Conservation (phyloP, 2,329 filamentous ascomycete species). For the Remersonia thermophila region DNA sequence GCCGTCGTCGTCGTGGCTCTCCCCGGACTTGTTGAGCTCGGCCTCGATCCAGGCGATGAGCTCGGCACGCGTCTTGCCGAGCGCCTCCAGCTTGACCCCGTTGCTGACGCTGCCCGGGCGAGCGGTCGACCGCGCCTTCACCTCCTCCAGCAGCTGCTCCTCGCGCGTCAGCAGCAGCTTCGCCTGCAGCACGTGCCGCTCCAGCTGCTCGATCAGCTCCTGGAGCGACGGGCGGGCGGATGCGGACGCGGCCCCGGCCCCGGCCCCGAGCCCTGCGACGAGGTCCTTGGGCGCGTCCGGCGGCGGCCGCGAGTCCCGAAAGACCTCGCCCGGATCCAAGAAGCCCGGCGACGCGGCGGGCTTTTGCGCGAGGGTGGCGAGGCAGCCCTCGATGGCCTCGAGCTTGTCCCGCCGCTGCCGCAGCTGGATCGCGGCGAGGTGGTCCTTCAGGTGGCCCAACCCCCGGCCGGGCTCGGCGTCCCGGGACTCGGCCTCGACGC, state of each 20-base stretch:
- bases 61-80: constrained; percentile 43
- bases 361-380: constrained; percentile 38
- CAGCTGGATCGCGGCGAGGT: constrained; percentile 38
- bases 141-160: constrained; percentile 39
- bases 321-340: constrained; percentile 37
- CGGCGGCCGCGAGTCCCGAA: constrained; percentile 30
- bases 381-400: constrained; percentile 35
- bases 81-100: constrained; percentile 36
- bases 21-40: constrained; percentile 43
- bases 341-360: constrained; percentile 39
- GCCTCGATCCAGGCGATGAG: constrained; percentile 54
- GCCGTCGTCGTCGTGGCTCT: constrained; percentile 18
- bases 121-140: constrained; percentile 27
- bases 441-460: constrained; percentile 31
- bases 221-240: constrained; percentile 26
- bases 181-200: constrained; percentile 45
- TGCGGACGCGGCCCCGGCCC: constrained; percentile 36
- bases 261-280: constrained; percentile 18
- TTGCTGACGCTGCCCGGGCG: constrained; percentile 25
- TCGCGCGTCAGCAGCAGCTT: constrained; percentile 46
- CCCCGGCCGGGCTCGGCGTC: constrained; percentile 6
- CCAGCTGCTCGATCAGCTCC: constrained; percentile 37
- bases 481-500: not conserved
- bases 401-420: constrained; percentile 40
- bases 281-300: constrained; percentile 41